Evolutionary conservation across 495 filamentous ascomycete genomes (phyloP).

Genomic region (Chlorociboria aeruginascens): DNA sequence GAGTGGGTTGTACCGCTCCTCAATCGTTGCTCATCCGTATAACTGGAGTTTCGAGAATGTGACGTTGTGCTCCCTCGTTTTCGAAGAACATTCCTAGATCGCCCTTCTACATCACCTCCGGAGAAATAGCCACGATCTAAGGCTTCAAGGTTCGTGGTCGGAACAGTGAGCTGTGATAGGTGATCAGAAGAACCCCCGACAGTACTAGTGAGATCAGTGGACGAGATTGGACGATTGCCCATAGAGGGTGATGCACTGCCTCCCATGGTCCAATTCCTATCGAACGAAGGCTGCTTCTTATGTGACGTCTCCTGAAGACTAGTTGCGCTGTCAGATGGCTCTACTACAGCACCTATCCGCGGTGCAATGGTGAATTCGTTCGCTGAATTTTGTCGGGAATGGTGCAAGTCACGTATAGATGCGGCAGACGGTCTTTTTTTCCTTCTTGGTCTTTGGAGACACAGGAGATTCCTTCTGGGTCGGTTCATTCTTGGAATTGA

Average conservation of each 20-base stretch:
- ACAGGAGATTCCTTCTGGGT: conserved; percentile 5
- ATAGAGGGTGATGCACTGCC: conserved; percentile 22
- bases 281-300: conserved; percentile 78
- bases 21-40: conserved; percentile 57
- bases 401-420: conserved; percentile 70
- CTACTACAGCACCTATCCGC: conserved; percentile 25
- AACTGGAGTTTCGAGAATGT: conserved; percentile 56
- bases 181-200: conserved; percentile 22
- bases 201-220: conserved; percentile 29
- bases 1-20: conserved; percentile 46
- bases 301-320: conserved; percentile 32
- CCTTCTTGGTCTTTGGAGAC: conserved; percentile 7
- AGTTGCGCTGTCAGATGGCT: conserved; percentile 9
- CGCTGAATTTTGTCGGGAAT: conserved; percentile 77
- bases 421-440: conserved; percentile 52
- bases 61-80: conserved; percentile 49
- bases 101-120: conserved; percentile 69
- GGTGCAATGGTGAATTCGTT: conserved; percentile 52
- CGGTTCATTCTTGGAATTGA: conserved; percentile 5
- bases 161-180: conserved; percentile 10
- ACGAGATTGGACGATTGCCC: conserved; percentile 29
- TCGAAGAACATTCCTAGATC: conserved; percentile 62
- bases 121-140: conserved; percentile 92
- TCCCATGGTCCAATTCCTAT: conserved; percentile 79
- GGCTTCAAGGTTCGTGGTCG: conserved; percentile 32